These are phyloP conservation scores for Leccinum pachyderme DNA, from an alignment of 1,284 basidiomycete species.

Conservation along the genomic window DNA sequence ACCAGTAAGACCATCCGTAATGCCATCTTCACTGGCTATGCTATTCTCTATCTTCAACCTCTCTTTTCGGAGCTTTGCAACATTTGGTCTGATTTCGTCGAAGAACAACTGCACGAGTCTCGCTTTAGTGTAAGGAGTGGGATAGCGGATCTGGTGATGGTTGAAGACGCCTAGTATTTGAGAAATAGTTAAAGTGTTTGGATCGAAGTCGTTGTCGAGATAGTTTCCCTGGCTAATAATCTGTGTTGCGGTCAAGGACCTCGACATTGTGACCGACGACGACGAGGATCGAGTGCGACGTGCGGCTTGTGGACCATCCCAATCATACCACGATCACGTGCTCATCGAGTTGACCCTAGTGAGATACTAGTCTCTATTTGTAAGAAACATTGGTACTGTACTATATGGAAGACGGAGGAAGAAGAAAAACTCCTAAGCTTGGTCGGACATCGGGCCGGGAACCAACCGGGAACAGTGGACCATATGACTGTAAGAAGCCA, in stretches of 20 bases:
- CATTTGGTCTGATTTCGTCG: conserved; percentile 66
- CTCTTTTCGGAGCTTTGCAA: conserved; percentile 63
- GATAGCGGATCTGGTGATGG: conserved; percentile 78
- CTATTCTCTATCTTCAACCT: conserved; percentile 65
- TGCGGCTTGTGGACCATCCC: background rate
- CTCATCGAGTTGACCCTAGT: too few species aligned
- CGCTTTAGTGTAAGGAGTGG: conserved; percentile 80
- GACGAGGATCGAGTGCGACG: background rate
- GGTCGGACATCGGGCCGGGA: conserved; percentile 6
- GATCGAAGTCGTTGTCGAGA: conserved; percentile 83
- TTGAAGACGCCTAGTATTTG: conserved; percentile 81
- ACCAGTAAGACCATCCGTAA: conserved; percentile 75
- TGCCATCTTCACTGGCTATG: conserved; percentile 74
- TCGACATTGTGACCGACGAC: conserved; percentile 52
- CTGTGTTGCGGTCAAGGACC: conserved; percentile 64
- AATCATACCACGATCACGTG: conserved; percentile 24
- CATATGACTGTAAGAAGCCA: background rate
- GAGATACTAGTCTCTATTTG: too few species aligned
- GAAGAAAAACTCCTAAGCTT: too few species aligned
- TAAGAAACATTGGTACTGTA: too few species aligned
- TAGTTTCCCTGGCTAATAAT: conserved; percentile 75
- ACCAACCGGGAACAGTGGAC: background rate
- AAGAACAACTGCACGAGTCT: conserved; percentile 84
- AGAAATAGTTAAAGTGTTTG: conserved; percentile 73
- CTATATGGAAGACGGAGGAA: too few species aligned